Percentiles rank a stretch among this genome's conserved stretches.
These are phyloP conservation scores for Penicillium canariense DNA, from an alignment of 495 filamentous ascomycete genomes.

Conservation along the genomic window DNA sequence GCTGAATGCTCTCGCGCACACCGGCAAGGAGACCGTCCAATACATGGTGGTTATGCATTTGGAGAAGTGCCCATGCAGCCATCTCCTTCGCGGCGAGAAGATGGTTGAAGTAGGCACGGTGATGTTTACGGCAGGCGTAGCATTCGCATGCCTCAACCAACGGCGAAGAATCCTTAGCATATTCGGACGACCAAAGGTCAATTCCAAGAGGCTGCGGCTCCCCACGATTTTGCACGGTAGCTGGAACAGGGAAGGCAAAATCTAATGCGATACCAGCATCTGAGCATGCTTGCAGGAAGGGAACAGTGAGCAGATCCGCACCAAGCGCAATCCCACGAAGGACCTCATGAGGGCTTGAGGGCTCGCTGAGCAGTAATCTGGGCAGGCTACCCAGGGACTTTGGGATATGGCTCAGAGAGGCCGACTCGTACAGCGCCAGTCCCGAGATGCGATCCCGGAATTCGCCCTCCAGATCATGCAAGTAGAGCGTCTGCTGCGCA, in stretches of 20 bases:
- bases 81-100: conserved; percentile 87
- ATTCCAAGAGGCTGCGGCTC: conserved; percentile 58
- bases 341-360: conserved; percentile 68
- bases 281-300: conserved; percentile 69
- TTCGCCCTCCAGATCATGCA: conserved; percentile 61
- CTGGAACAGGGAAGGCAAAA: conserved; percentile 68
- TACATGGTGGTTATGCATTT: conserved; percentile 81
- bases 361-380: conserved; percentile 67
- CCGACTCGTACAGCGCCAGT: conserved; percentile 75
- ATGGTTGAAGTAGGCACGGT: conserved; percentile 83
- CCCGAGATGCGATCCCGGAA: conserved; percentile 60
- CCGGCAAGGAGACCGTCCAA: conserved; percentile 70
- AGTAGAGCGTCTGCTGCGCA: conserved; percentile 70
- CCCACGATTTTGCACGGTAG: conserved; percentile 8
- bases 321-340: conserved; percentile 71
- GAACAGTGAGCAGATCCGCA: conserved; percentile 73
- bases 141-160: conserved; percentile 65
- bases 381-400: conserved; percentile 58
- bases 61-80: conserved; percentile 90
- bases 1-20: conserved; percentile 59
- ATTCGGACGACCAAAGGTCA: conserved; percentile 65
- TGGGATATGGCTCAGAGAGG: conserved; percentile 64
- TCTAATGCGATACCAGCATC: conserved; percentile 84
- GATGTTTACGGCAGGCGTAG: conserved; percentile 81
- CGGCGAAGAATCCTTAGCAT: conserved; percentile 58